Evolutionary conservation across 805 yeast species (phyloP), one percentile per base, ranked within the genome.

Genomic region (Candida ulmi): DNA sequence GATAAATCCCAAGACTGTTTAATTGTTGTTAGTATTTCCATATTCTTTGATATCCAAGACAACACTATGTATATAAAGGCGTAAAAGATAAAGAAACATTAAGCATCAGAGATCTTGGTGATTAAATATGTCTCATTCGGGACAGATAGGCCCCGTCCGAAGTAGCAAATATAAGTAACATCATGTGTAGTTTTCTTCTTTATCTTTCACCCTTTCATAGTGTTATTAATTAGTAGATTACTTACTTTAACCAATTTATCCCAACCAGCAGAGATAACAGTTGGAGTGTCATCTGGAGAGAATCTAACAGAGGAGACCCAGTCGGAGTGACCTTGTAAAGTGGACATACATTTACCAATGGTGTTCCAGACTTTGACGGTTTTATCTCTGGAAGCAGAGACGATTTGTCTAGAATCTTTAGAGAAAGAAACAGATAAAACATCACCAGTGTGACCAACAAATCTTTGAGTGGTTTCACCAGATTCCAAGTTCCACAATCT

Each of bases 301-400:
- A 91, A 88, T 80, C 96, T 86, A 63, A 90, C 98, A 60, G 95
- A 78, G 52, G 96, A 86, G 63, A 91, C 96, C 99, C 99, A 93
- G 87, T 93, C 99, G 69, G 79, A 66, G 95, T 93, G 99, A 62
- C 95, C 93, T 65, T 80, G 72, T 74, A 90, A 80, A 63, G 96
- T 87, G 74, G 83, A 82, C 79, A 85, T 80, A 80, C 96, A 88
- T 69, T 85, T 85, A 78, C 98, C 99, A 65, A 88, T 76, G 74
- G 95, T 86, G 83, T 93, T 91, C 99, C 99, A 93, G 75, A 93
- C 88, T 81, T 88, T 90, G 71, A 93, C 88, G 71, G 98, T 86
- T 82, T 87, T 87, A 74, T 93, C 99, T 76, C 99, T 90, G 59
- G 98, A 90, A 72, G 96, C 95, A 69, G 98, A 90, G 54, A 90